Evolutionary conservation across 495 filamentous ascomycete genomes (phyloP), one percentile per base, ranked within the genome.

Genomic region (Hyaloscypha bicolor): DNA sequence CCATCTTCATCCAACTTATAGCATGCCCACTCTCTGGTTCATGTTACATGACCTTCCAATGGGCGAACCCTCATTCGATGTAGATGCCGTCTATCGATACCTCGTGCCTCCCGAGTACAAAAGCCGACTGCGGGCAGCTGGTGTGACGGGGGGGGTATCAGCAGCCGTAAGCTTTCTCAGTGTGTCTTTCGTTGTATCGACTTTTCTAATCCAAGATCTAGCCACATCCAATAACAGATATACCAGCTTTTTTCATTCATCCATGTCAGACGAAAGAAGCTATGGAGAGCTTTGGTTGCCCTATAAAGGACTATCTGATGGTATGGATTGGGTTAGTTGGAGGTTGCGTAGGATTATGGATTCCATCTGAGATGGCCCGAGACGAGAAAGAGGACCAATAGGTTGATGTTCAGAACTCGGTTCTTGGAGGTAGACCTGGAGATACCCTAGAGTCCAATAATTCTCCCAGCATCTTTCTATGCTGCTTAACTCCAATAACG

Each of bases 261-360:
- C 93, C 93, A 29, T 96, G 93, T 81, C 86, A 91, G 74, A 89
- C 92, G n/a, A 88, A 88, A 63, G 90, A 93, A 68, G 90, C 89
- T 58, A 90, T 96, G 86, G 80, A 77, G 42, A 76, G 72, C 22
- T 82, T 85, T 69, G 75, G 82, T 60, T 81, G 85, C 68, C 79
- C 80, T 51, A 83, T 86, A 37, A 80, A 86, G 73, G 80, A 84
- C 61, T 96, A 95, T 80, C 83, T 96, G 71, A 84, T 89, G 77
- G 79, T 91, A 48, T 96, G 93, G 92, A 78, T 95, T 58, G 91
- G 92, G 35, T 74, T 94, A 53, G 85, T 94, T 19, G 93, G 92
- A 62, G 83, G 83, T 60, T 87, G 84, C 68, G 87, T 95, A 61
- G 89, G 90, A 55, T 81, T 96, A 67, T 85, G 84, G 83, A 78